Base-by-base conservation (phyloP, 169 alveolate species). In the Eimeria acervulina region DNA sequence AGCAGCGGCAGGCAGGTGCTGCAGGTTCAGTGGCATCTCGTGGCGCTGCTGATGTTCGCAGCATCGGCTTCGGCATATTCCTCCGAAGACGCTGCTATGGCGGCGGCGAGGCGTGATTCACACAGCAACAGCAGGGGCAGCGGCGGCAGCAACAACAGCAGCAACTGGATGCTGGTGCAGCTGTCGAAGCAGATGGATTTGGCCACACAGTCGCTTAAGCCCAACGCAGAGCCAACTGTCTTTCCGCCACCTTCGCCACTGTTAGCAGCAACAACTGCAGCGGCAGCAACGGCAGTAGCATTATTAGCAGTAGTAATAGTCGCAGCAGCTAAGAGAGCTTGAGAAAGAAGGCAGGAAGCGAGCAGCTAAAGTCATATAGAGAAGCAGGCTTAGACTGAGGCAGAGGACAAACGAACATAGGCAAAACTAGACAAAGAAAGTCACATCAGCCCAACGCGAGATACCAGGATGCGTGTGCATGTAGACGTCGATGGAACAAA, bases 211-310 rank as follows among this genome's bases (percentile, higher is more conserved):
- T 28, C 80, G 10, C 78, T 84, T 33, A 84, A 59, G 66, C 93
- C 93, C 1, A 84, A 84, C 52, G 93, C 93, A 0, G 93, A 84
- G 55, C 93, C 93, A n/a, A 59, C 78, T 21, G 93, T 84, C 74
- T 84, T 84, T 21, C 93, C 80, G 31, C 93, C 93, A 19, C 93
- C 68, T 1, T 33, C 78, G 61, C 78, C 55, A 59, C 55, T 21
- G 93, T 84, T 21, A 84, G 93, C 38, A 84, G 36, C 78, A 84
- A 40, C 80, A 84, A 40, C 42, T 19, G 21, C 93, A 33, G 38
- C 36, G 59, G 36, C 59, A 52, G 59, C 78, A 51, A 80, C 51
- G n/a, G 74, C 52, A 21, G 74, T 15, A 83, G 38, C 68, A 80
- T 66, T 33, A 36, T 8, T n/a, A 31, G 44, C 52, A 44, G 63